Evolutionary conservation across 2,329 filamentous ascomycete genomes (phyloP).

Genomic region (Talaromyces sp.): DNA sequence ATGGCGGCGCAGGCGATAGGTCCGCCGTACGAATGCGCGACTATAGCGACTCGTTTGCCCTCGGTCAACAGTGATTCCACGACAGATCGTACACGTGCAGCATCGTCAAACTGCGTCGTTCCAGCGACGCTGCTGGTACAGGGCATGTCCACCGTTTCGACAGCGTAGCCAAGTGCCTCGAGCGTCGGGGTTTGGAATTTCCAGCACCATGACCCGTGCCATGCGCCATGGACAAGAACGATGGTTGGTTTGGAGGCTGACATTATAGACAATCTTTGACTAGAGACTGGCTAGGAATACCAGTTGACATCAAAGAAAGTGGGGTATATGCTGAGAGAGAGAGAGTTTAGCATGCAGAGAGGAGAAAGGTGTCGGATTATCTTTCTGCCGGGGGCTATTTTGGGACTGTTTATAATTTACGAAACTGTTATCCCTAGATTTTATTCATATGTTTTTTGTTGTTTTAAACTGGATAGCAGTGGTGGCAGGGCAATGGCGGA

Average conservation of each 20-base stretch:
- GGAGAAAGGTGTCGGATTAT: no score
- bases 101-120: not conserved
- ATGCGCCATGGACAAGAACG: constrained; percentile 3
- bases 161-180: not conserved
- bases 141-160: not conserved
- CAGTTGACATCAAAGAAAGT: no score
- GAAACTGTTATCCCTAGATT: no score
- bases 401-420: no score
- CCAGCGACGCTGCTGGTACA: not conserved
- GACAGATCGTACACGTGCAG: not conserved
- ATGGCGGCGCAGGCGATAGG: not conserved
- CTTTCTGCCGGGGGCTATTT: no score
- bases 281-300: no score
- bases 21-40: constrained; percentile 1
- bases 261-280: not conserved
- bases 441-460: no score
- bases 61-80: not conserved
- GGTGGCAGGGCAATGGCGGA: no score
- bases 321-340: no score
- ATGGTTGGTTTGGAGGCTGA: not conserved
- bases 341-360: no score
- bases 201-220: constrained; percentile 4
- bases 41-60: not conserved
- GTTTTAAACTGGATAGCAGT: not conserved
- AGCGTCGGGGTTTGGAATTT: not conserved